phyloP scores from a whole-genome alignment of 116 monocot species.

The Phalaenopsis hybrid region DNA sequence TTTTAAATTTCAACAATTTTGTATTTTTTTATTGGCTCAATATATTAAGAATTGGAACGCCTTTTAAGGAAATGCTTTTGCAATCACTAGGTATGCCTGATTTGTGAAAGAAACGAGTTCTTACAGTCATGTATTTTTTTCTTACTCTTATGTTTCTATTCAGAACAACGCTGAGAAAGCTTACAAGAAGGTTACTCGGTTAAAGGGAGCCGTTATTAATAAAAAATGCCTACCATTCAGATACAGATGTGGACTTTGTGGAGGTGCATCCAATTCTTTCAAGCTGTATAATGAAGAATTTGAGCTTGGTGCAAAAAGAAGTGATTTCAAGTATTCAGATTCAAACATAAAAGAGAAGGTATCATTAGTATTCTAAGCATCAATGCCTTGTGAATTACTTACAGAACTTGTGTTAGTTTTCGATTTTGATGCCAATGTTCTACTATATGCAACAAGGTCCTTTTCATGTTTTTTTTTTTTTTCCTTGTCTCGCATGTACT shows the following conservation, averaged over 20 bases:
- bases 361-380: slow-evolving; percentile 11
- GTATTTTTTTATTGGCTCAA: background rate
- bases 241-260: slow-evolving; percentile 82
- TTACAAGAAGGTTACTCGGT: slow-evolving; percentile 38
- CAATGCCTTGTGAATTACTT: background rate
- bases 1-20: no score
- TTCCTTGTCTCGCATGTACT: background rate
- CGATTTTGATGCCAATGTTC: background rate
- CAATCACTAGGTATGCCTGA: background rate
- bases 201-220: slow-evolving; percentile 24
- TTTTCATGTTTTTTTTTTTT: background rate
- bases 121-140: background rate
- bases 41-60: background rate
- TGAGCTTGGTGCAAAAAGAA: slow-evolving; percentile 34
- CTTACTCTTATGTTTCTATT: slow-evolving; percentile 9
- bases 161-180: slow-evolving; percentile 57
- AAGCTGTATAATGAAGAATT: slow-evolving; percentile 26
- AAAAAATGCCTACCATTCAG: slow-evolving; percentile 16
- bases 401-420: background rate
- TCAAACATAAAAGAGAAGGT: slow-evolving; percentile 47
- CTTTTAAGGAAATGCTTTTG: background rate
- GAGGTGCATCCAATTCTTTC: slow-evolving; percentile 45
- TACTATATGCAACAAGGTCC: background rate
- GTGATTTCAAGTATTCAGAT: slow-evolving; percentile 21
- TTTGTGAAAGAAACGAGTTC: background rate